phyloP scores from a whole-genome alignment of 805 yeast species.

The Metschnikowia kofuensis region DNA sequence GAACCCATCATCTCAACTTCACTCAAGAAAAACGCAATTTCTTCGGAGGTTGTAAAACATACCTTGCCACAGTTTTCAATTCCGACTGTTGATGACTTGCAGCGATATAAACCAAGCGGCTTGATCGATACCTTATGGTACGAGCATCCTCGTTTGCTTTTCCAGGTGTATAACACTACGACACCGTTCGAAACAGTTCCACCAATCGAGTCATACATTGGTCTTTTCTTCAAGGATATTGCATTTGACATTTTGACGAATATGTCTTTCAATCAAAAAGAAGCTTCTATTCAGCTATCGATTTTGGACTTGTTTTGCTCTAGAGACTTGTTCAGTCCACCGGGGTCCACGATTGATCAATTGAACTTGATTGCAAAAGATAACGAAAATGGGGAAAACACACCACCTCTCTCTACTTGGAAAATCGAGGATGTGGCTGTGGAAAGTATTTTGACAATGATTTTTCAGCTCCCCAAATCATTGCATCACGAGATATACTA shows the following conservation, averaged over 20 bases:
- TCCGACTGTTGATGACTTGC: slow-evolving; percentile 23
- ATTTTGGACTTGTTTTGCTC: slow-evolving; percentile 71
- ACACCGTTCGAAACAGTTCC: slow-evolving; percentile 62
- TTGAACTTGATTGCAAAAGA: slow-evolving; percentile 43
- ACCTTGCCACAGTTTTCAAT: slow-evolving; percentile 39
- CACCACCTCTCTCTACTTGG: slow-evolving; percentile 63
- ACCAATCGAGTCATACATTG: slow-evolving; percentile 33
- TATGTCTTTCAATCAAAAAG: slow-evolving; percentile 84
- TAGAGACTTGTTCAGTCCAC: slow-evolving; percentile 46
- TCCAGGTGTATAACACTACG: slow-evolving; percentile 56
- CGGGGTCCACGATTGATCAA: slow-evolving; percentile 77
- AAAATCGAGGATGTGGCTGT: slow-evolving; percentile 88
- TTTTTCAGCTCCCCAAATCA: slow-evolving; percentile 70
- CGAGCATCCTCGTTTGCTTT: slow-evolving; percentile 52
- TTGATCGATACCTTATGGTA: slow-evolving; percentile 64
- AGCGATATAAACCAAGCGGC: slow-evolving; percentile 24
- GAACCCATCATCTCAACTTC: slow-evolving; percentile 34
- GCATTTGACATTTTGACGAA: slow-evolving; percentile 71
- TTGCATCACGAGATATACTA: slow-evolving; percentile 73
- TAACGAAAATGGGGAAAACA: slow-evolving; percentile 39
- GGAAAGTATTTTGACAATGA: slow-evolving; percentile 74
- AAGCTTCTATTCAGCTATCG: slow-evolving; percentile 79
- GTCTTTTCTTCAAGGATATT: slow-evolving; percentile 68
- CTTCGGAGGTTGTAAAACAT: slow-evolving; percentile 39
- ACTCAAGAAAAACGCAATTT: slow-evolving; percentile 33